Conservation (phyloP, 352 stramenopile species). For the Bremia lactucae region DNA sequence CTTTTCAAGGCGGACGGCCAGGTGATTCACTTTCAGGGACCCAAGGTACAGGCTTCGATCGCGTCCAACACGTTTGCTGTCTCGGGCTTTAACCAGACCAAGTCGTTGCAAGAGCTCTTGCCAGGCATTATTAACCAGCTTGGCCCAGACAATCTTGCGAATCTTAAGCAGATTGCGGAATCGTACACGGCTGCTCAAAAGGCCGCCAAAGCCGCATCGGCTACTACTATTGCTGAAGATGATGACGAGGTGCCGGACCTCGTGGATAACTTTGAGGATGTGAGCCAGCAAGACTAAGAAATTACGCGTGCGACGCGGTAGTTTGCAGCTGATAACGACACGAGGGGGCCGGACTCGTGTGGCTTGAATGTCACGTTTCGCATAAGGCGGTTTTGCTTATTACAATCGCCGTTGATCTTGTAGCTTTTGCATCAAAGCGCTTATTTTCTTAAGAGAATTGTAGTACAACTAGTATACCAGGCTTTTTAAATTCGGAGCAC, state of each 20-base stretch:
- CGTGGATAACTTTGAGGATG: slow-evolving; percentile 98
- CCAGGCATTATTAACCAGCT: slow-evolving; percentile 98
- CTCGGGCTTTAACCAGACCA: slow-evolving; percentile 90
- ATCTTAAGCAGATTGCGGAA: slow-evolving; percentile 92
- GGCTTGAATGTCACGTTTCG: slow-evolving; percentile 2
- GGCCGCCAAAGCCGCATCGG: slow-evolving; percentile 56
- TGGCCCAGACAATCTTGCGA: slow-evolving; percentile 93
- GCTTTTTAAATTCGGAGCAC: slow-evolving; percentile 27
- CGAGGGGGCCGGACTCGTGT: slow-evolving; percentile 1
- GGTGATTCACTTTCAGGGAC: slow-evolving; percentile 96
- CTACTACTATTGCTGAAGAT: slow-evolving; percentile 53
- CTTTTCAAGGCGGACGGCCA: slow-evolving; percentile 99
- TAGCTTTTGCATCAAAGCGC: slow-evolving; percentile 36
- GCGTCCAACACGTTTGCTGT: slow-evolving; percentile 98
- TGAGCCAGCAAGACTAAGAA: slow-evolving; percentile 86
- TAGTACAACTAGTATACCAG: slow-evolving; percentile 59
- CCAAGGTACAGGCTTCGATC: slow-evolving; percentile 97
- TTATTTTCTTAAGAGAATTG: slow-evolving; percentile 38
- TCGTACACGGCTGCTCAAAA: slow-evolving; percentile 76
- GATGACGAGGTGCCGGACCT: slow-evolving; percentile 96
- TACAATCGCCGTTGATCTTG: no score
- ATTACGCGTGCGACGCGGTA: slow-evolving; percentile 6
- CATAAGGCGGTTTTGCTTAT: slow-evolving; percentile 8
- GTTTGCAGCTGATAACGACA: slow-evolving; percentile 4
- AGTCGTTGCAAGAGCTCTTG: slow-evolving; percentile 95